Conservation (phyloP, 805 yeast species). For the Sugiyamaella chiloensis region DNA sequence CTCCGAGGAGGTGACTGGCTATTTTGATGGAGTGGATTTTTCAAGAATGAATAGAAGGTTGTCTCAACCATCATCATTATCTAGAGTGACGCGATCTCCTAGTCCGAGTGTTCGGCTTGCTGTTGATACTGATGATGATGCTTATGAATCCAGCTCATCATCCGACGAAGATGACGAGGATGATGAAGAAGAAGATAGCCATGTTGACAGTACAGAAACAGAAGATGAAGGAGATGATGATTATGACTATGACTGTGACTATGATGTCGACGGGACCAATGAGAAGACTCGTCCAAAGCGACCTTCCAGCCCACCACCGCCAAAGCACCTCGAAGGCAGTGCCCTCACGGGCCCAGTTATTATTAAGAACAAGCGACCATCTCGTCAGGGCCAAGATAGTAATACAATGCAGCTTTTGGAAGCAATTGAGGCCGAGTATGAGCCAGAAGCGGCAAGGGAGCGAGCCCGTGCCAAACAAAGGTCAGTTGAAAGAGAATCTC, state of each 20-base stretch:
- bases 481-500: neutral
- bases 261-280: slow-evolving; percentile 34
- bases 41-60: slow-evolving; percentile 10
- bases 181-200: slow-evolving; percentile 7
- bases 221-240: slow-evolving; percentile 22
- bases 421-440: slow-evolving; percentile 12
- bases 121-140: slow-evolving; percentile 6
- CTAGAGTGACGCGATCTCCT: neutral
- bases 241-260: slow-evolving; percentile 35
- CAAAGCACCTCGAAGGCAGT: slow-evolving; percentile 18
- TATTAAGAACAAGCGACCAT: slow-evolving; percentile 4
- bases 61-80: slow-evolving; percentile 4
- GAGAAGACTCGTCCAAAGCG: slow-evolving; percentile 14
- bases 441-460: slow-evolving; percentile 8
- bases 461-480: neutral
- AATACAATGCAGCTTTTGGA: slow-evolving; percentile 11
- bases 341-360: slow-evolving; percentile 16
- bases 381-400: slow-evolving; percentile 2
- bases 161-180: slow-evolving; percentile 8
- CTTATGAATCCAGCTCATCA: slow-evolving; percentile 2
- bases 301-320: neutral
- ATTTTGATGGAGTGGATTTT: slow-evolving; percentile 8
- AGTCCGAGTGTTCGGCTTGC: slow-evolving; percentile 9
- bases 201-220: slow-evolving; percentile 34
- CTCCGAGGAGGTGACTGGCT: neutral